Conservation (phyloP, 305 asterid species). For the Fraxinus ornus region DNA sequence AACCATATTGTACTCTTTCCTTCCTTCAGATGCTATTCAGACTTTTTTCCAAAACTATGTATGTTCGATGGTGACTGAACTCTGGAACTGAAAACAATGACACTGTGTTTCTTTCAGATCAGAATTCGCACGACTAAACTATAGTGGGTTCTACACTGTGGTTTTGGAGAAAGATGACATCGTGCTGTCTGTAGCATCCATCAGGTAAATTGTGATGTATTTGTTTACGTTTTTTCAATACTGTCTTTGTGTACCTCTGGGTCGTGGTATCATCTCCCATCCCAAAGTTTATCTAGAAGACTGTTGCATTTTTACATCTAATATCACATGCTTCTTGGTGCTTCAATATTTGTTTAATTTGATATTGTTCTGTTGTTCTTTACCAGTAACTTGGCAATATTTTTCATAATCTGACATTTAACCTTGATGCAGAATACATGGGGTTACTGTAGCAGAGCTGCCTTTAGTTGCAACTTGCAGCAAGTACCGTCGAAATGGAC, state of each 20-base stretch:
- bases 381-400: not conserved
- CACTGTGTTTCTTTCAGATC: constrained; percentile 42
- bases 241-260: constrained; percentile 2
- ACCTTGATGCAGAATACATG: constrained; percentile 68
- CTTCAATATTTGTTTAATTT: not conserved
- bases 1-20: not conserved
- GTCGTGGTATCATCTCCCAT: constrained; percentile 10
- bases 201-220: constrained; percentile 40
- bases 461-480: constrained; percentile 95
- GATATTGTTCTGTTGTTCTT: not conserved
- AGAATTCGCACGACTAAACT: constrained; percentile 55
- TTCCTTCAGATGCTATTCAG: constrained; percentile 4
- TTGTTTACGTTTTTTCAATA: not conserved
- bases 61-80: not conserved
- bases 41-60: not conserved
- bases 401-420: constrained; percentile 24
- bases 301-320: not conserved
- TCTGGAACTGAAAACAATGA: not conserved
- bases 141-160: constrained; percentile 54
- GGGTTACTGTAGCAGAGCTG: constrained; percentile 87
- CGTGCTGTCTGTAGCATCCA: constrained; percentile 53
- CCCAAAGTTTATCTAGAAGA: not conserved
- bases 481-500: constrained; percentile 85
- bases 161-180: constrained; percentile 64
- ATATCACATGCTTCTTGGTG: constrained; percentile 3